Base-by-base conservation (phyloP, 495 filamentous ascomycete genomes). In the Xylaria castorea region DNA sequence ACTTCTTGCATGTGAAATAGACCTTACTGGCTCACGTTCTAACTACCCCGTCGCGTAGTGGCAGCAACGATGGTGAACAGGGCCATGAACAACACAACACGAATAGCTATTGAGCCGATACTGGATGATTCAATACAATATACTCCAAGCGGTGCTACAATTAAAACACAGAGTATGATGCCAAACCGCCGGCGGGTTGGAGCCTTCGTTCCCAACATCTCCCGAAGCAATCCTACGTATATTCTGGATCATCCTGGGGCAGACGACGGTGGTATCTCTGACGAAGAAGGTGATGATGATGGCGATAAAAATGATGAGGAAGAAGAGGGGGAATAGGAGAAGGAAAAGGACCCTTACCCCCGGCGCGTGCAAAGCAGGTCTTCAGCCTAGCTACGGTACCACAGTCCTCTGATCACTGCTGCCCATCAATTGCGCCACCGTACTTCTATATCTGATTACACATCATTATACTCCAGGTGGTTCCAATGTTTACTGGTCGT, bases 21-120 rank as follows among this genome's bases (percentile, higher is more conserved):
- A 32, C 40, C 18, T 22, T n/a, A 38, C 7, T 38, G 30, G 8
- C 25, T 9, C 16, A 22, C 12, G 18, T 61, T 40, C 34, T 61
- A 7, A 53, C 20, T 50, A 11, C n/a, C 61, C 5, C 20, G 3
- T 66, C 32, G 0, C 36, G 8, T 14, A 6, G 32, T 65, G 11
- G 62, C 70, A 0, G 51, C 71, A 12, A 42, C 63, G 32, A 30
- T 55, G 14, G 22, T 66, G 7, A 70, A 73, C 16, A 34, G 22
- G 3, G 3, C 5, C 4, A 69, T 77, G 67, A 12, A 62, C 0
- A 68, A 63, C 25, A 61, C 12, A 0, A 75, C 75, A 3, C 51
- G 73, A 11, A 32, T 75, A 1, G 66, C 71, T 4, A 75, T 77
- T 25, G 77, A 79, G 48, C 75, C 75, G 1, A 50, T 78, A 5